phyloP scores from a whole-genome alignment of 352 stramenopile genomes.

The Phytopythium oedochilum region DNA sequence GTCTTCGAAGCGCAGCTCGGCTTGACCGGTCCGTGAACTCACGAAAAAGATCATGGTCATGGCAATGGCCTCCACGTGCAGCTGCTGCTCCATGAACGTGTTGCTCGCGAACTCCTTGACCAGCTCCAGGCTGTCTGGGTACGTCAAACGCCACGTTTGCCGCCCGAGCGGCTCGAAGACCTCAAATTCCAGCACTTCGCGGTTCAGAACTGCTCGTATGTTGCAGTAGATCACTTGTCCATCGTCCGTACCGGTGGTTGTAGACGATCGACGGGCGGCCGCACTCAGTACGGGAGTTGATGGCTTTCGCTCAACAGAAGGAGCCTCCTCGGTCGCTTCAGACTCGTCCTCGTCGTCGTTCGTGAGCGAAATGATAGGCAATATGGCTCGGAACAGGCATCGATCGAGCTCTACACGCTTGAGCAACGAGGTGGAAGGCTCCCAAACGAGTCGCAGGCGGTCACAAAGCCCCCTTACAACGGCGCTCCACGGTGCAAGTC shows the following conservation, averaged over 20 bases:
- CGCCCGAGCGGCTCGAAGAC: constrained; percentile 27
- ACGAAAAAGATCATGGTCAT: constrained; percentile 43
- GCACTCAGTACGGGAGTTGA: background rate
- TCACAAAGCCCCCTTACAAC: constrained; percentile 35
- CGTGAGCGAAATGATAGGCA: constrained; percentile 32
- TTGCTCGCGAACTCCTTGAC: constrained; percentile 52
- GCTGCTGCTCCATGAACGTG: constrained; percentile 46
- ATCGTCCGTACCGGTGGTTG: background rate
- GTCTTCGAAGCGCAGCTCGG: constrained; percentile 52
- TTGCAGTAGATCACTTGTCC: constrained; percentile 30
- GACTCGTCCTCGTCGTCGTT: constrained; percentile 16
- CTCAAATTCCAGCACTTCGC: constrained; percentile 25
- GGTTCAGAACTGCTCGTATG: constrained; percentile 22
- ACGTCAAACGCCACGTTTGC: constrained; percentile 25
- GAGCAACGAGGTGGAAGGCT: background rate
- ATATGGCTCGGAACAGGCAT: constrained; percentile 32
- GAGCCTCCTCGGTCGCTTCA: constrained; percentile 2
- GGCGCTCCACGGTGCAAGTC: constrained; percentile 20
- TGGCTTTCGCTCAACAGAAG: background rate
- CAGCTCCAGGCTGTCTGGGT: constrained; percentile 47
- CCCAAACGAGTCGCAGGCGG: constrained; percentile 13
- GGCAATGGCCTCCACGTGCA: constrained; percentile 52
- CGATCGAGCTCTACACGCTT: constrained; percentile 24
- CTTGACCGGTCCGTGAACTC: constrained; percentile 13
- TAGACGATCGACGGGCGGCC: background rate